A percentile compares a stretch with the other conserved stretches of the same genome.
Evolutionary conservation across 2,329 filamentous ascomycete species (phyloP).

Genomic region (Diaporthe ampelina): DNA sequence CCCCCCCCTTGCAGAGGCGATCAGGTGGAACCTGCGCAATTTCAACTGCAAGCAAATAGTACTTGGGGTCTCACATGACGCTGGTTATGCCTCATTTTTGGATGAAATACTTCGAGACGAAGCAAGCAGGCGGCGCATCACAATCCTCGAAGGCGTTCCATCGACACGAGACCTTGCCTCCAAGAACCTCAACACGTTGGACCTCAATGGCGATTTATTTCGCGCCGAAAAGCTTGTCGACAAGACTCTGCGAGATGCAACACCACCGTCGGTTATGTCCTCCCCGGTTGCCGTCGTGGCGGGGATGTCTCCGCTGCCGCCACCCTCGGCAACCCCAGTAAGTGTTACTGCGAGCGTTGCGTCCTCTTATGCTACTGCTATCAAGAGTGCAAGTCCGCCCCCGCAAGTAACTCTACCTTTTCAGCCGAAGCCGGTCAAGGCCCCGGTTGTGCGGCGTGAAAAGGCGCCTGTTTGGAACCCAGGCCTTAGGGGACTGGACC

Average conservation of each 20-base stretch:
- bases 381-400: slow-evolving; percentile 57
- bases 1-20: slow-evolving; percentile 55
- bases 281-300: slow-evolving; percentile 35
- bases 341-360: slow-evolving; percentile 38
- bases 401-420: slow-evolving; percentile 60
- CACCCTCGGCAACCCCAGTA: slow-evolving; percentile 47
- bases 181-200: slow-evolving; percentile 62
- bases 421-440: slow-evolving; percentile 44
- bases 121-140: slow-evolving; percentile 58
- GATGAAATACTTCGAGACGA: slow-evolving; percentile 66
- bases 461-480: slow-evolving; percentile 64
- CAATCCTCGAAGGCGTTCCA: slow-evolving; percentile 67
- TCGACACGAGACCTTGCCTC: slow-evolving; percentile 63
- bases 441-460: slow-evolving; percentile 42
- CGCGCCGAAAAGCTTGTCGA: slow-evolving; percentile 66
- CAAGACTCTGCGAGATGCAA: slow-evolving; percentile 47
- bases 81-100: slow-evolving; percentile 71
- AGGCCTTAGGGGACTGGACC: slow-evolving; percentile 67
- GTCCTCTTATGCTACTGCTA: slow-evolving; percentile 58
- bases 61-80: slow-evolving; percentile 73
- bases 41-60: slow-evolving; percentile 73
- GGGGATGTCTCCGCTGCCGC: slow-evolving; percentile 41
- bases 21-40: slow-evolving; percentile 71
- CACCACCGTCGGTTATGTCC: slow-evolving; percentile 25
- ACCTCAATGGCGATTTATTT: slow-evolving; percentile 64